These are phyloP conservation scores for Xerocomus minutiporus DNA, from an alignment of 1,284 basidiomycete genomes.

Conservation along the genomic window DNA sequence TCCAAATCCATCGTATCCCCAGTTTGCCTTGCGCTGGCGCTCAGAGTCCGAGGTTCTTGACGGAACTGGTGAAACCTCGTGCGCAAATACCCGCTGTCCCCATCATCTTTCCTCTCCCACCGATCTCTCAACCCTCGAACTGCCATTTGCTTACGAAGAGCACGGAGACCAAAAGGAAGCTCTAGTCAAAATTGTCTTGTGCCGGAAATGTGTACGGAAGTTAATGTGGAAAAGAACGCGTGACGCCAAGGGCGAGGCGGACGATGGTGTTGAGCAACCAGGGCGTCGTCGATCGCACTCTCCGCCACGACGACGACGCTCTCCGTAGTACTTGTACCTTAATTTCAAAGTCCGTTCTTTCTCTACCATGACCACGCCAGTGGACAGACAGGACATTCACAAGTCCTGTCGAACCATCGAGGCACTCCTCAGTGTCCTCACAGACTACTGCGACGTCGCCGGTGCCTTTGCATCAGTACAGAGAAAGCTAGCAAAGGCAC, in stretches of 20 bases:
- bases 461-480: constrained; percentile 58
- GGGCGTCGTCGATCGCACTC: too few species aligned
- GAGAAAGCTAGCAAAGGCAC: constrained; percentile 68
- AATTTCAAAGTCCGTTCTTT: constrained; percentile 26
- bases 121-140: constrained; percentile 65
- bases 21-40: constrained; percentile 89
- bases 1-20: constrained; percentile 1
- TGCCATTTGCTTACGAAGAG: constrained; percentile 86
- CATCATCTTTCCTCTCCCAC: constrained; percentile 1
- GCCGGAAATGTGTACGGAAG: constrained; percentile 72
- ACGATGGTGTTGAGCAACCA: too few species aligned
- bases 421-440: constrained; percentile 57
- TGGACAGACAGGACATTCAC: constrained; percentile 67
- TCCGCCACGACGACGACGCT: too few species aligned
- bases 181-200: constrained; percentile 86
- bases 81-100: constrained; percentile 78
- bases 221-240: constrained; percentile 79
- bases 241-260: constrained; percentile 29
- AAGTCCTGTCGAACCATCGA: constrained; percentile 75
- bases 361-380: constrained; percentile 16
- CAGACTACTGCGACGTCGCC: constrained; percentile 70
- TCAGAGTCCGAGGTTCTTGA: constrained; percentile 85
- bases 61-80: constrained; percentile 79
- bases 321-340: background rate
- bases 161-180: constrained; percentile 71